Evolutionary conservation across 176 grass and related monocot genomes (phyloP), one percentile per base, ranked within the genome.

Genomic region (Zoysia japonica): DNA sequence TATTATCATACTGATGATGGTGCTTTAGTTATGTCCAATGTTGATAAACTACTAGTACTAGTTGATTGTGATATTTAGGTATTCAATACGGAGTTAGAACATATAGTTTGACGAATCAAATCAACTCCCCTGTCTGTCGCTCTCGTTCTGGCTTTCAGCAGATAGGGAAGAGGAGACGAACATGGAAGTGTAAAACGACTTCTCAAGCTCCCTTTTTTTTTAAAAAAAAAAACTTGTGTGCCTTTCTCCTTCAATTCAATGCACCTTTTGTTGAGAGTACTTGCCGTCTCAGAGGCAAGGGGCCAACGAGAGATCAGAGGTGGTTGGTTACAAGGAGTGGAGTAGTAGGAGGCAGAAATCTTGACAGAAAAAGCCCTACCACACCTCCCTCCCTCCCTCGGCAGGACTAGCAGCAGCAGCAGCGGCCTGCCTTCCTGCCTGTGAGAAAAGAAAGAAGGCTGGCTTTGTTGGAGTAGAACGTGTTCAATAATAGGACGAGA

Each of bases 401-500:
- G 19, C 11, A 62, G 47, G 17, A 59, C 55, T 67, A 53, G 63
- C 63, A 62, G 64, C 77, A 47, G n/a, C n/a, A 28, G 28, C 28
- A 0, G 28, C 28, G 28, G 28, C 28, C 28, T 28, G 28, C 28
- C 28, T 28, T 28, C 28, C 28, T 28, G 72, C 72, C 67, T 82
- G 82, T 63, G 65, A 81, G 50, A 81, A 74, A 77, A 66, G 28
- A 28, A 28, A 28, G 73, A 71, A 82, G 77, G 70, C 70, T 68
- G 69, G 72, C 80, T 83, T 69, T 28, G 28, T 28, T 28, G 28
- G 28, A 28, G 79, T 83, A 54, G 72, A 82, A 84, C 87, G 72
- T 77, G 86, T 80, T 78, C 85, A 84, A 91, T 86, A 84, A 91
- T 86, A 96, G 85, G 87, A 88, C 93, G 93, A 90, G 72, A 96